Evolutionary conservation across 225 moss, liverwort and hornwort species (phyloP), one percentile per base, ranked within the genome.

Genomic region (Sphagnum tenellum): DNA sequence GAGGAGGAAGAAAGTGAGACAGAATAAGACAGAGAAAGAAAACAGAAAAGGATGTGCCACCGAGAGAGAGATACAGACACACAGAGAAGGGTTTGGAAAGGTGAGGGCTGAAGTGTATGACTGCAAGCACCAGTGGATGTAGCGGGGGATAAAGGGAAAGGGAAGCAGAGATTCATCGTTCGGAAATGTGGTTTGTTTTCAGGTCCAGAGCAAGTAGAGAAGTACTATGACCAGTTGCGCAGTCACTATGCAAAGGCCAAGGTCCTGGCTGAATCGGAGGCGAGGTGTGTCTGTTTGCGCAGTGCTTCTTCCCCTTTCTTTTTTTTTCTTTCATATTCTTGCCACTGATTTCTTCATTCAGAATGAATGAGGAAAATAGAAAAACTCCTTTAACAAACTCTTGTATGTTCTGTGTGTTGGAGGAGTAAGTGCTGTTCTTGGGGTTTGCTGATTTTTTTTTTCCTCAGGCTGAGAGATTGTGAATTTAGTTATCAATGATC

Each of bases 261-360:
- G 75, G 47, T 0, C 47, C 69, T 88, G 70, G 92, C 92, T n/a
- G 96, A 90, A 65, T 68, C 81, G 3, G 96, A 96, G 78, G 80
- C 64, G 62, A 78, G 57, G 70, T 75, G 59, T 29, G 73, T 74
- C 3, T 63, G 57, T 4, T 63, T n/a, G n/a, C n/a, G n/a, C n/a
- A 29, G 49, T 69, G 62, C 47, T 8, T 67, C 4, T 53, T 53
- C 44, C 58, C 44, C 12, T 44, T 58, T 3, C 57, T 12, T n/a
- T 58, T 5, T 13, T 58, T 13, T 58, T 58, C 7, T 3, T 12
- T 58, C 44, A 13, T 13, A 13, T 58, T 7, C 4, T 29, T 29
- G 29, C 29, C 29, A 29, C 29, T 29, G 29, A 1, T 29, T 14
- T 58, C 29, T 29, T 29, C 0, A 29, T 29, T 29, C 29, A 29